Evolutionary conservation across 257 asterid species (phyloP).

Genomic region (Solanum pimpinellifolium): DNA sequence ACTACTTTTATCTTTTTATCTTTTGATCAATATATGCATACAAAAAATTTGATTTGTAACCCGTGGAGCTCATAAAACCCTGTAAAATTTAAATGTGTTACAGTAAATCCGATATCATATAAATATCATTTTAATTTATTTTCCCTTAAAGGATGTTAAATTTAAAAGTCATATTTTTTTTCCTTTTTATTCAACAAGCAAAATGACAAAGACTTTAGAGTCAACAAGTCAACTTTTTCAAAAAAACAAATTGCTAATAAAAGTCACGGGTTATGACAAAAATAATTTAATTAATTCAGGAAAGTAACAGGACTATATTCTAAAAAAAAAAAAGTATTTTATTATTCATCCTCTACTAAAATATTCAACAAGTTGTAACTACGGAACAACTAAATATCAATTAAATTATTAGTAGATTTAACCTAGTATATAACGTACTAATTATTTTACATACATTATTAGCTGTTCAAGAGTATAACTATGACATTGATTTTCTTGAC

Average conservation of each 20-base stretch:
- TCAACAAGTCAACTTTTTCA: neutral
- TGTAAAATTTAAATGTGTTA: no score
- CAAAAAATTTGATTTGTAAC: no score
- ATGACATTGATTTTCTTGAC: neutral
- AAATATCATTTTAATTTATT: neutral
- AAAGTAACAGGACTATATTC: neutral
- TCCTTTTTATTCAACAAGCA: neutral
- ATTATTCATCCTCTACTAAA: neutral
- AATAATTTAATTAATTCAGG: neutral
- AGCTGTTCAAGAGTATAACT: neutral
- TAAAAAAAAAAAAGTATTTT: neutral
- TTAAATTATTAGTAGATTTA: neutral
- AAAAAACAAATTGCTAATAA: neutral
- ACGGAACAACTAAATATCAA: neutral
- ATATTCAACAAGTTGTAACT: neutral
- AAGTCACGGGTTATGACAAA: neutral
- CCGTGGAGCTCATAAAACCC: no score
- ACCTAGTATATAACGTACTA: neutral
- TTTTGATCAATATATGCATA: no score
- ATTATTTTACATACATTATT: neutral
- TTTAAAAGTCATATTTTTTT: no score
- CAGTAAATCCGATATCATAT: neutral
- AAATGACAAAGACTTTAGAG: neutral
- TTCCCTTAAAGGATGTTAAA: neutral
- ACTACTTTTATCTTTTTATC: neutral